A percentile compares a stretch with the other conserved stretches of the same genome.
Conservation (phyloP, 2,329 filamentous ascomycete species). For the Monilinia fructigena region DNA sequence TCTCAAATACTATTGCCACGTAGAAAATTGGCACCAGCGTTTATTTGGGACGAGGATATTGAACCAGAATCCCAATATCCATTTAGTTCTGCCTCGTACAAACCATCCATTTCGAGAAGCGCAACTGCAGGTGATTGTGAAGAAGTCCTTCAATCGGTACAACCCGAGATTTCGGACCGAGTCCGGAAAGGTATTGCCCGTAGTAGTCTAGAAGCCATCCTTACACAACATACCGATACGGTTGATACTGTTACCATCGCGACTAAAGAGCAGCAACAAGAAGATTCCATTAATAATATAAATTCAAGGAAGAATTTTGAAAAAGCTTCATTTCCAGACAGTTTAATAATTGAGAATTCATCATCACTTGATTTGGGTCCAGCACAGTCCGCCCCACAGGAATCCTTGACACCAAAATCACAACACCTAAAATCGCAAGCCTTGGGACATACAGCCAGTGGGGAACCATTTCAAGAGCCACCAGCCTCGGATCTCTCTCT, state of each 20-base stretch:
- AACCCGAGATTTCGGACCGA: slow-evolving; percentile 22
- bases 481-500: not conserved
- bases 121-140: slow-evolving; percentile 10
- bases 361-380: not conserved
- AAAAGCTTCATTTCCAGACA: slow-evolving; percentile 4
- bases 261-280: slow-evolving; percentile 4
- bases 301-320: not conserved
- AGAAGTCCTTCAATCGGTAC: slow-evolving; percentile 1
- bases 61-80: slow-evolving; percentile 33
- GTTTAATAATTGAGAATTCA: slow-evolving; percentile 9
- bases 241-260: slow-evolving; percentile 5
- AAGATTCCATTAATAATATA: not conserved
- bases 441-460: slow-evolving; percentile 13
- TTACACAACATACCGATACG: slow-evolving; percentile 17
- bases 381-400: slow-evolving; percentile 12
- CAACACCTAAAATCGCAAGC: slow-evolving; percentile 1
- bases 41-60: slow-evolving; percentile 33
- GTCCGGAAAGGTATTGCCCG: slow-evolving; percentile 15
- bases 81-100: slow-evolving; percentile 24
- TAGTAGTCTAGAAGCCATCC: slow-evolving; percentile 5
- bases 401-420: slow-evolving; percentile 18
- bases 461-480: not conserved
- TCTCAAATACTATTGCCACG: slow-evolving; percentile 12
- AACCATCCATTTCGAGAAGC: slow-evolving; percentile 21
- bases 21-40: slow-evolving; percentile 15